Base-by-base conservation (phyloP, 768 basidiomycete genomes). In the Russula earlei region DNA sequence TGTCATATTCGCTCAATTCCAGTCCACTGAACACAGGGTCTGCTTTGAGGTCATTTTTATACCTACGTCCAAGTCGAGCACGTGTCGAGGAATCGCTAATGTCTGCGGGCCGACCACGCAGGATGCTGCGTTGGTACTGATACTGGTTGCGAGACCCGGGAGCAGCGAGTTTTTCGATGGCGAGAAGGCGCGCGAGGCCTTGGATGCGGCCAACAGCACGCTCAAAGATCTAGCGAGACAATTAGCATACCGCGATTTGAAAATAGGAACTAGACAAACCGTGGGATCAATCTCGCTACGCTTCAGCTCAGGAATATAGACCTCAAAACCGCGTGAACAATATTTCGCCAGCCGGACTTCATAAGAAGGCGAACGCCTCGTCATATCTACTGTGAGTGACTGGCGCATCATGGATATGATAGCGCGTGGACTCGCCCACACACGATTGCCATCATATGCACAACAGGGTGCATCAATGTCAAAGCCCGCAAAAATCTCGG, bases 391-490 rank as follows among this genome's bases (percentile, higher is more conserved):
- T 0, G 77, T 80, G 65, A 83, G 83, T 68, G 75, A 74, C 64
- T 84, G 81, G n/a, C 79, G 78, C 77, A 84, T 83, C 75, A 78
- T 75, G 27, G 82, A 77, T 11, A 79, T 68, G 49, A 83, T 73
- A 12, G 79, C 76, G 9, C 82, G 74, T 4, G 82, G 82, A 59
- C 77, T 82, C 5, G 78, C 81, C 72, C 75, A 79, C 12, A 83
- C 77, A n/a, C 74, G 77, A 48, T 70, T 57, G 55, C 77, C 78
- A 59, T 79, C 74, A 50, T 71, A 84, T 1, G 77, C 75, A 50
- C 77, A 80, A 68, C 80, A 83, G 5, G 82, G 79, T 0, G 78
- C 79, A 57, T 85, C 82, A 42, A 85, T 76, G 61, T 85, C 83
- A 59, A 85, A 85, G 9, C 82, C 83, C 5, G 82, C 79, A 1